These are phyloP conservation scores for Cutaneotrichosporon sp. DNA, from an alignment of 1,284 basidiomycete genomes.

Conservation along the genomic window DNA sequence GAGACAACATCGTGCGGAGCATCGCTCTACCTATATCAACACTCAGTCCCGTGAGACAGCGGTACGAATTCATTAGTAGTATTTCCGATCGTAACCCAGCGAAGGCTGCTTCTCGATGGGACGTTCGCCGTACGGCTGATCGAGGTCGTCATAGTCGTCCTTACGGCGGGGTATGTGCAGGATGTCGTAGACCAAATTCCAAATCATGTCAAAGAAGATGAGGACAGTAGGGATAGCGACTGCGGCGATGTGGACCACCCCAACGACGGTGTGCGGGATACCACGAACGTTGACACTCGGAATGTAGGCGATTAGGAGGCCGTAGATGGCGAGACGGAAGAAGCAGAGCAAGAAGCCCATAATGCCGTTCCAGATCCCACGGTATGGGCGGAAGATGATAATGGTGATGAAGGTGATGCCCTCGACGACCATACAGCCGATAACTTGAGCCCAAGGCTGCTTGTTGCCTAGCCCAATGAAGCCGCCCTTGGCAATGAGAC, in stretches of 20 bases:
- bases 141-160: too few species aligned
- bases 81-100: too few species aligned
- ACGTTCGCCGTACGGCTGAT: too few species aligned
- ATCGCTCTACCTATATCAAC: too few species aligned
- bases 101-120: too few species aligned
- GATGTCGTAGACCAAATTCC: constrained; percentile 55
- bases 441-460: constrained; percentile 65
- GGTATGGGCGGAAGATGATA: constrained; percentile 52
- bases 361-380: constrained; percentile 45
- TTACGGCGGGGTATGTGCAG: too few species aligned
- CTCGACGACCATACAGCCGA: constrained; percentile 66
- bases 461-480: constrained; percentile 67
- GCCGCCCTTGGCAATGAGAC: constrained; percentile 56
- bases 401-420: constrained; percentile 57
- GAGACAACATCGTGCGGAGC: too few species aligned
- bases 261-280: constrained; percentile 44
- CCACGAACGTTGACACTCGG: constrained; percentile 35
- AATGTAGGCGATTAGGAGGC: constrained; percentile 47
- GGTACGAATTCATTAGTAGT: too few species aligned
- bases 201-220: constrained; percentile 77
- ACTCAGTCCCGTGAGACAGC: too few species aligned
- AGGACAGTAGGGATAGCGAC: constrained; percentile 45
- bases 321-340: constrained; percentile 41
- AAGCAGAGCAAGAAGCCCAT: constrained; percentile 40
- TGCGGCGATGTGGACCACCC: constrained; percentile 45